Evolutionary conservation across 768 basidiomycete species (phyloP).

Genomic region (Thelephora aurantiotincta): DNA sequence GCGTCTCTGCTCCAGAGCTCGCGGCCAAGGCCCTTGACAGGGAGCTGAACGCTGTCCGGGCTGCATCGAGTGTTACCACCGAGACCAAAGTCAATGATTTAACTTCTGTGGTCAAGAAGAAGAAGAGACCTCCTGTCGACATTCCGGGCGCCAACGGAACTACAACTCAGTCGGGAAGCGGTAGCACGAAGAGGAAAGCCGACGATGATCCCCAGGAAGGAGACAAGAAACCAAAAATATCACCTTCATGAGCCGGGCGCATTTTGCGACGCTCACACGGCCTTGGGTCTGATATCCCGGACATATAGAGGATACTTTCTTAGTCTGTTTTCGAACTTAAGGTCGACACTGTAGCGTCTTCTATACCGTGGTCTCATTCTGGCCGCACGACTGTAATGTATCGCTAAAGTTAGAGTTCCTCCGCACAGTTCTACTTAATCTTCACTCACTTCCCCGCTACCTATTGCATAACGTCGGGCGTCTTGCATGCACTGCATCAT

Average conservation of each 20-base stretch:
- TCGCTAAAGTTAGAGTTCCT: no score
- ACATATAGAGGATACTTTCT: no score
- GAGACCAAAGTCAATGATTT: conserved; percentile 55
- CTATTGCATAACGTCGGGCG: no score
- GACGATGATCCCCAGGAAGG: conserved; percentile 32
- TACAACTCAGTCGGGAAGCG: conserved; percentile 7
- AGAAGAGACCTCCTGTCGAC: conserved; percentile 29
- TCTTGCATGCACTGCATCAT: no score
- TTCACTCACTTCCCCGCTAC: no score
- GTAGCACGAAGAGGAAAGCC: conserved; percentile 51
- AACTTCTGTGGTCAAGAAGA: conserved; percentile 83
- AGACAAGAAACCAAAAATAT: conserved; percentile 53
- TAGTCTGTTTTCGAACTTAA: no score
- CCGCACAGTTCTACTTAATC: no score
- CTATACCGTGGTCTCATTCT: neutral
- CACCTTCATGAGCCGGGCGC: neutral
- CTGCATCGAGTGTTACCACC: conserved; percentile 17
- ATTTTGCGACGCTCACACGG: neutral
- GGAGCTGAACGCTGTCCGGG: conserved; percentile 40
- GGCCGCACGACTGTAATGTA: no score
- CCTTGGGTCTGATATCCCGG: no score
- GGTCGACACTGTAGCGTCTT: no score
- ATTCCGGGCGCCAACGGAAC: conserved; percentile 19
- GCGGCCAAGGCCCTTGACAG: conserved; percentile 59
- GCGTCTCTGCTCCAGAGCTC: conserved; percentile 49